Evolutionary conservation across 495 filamentous ascomycete genomes (phyloP).

Genomic region (Penicillium pulvis): DNA sequence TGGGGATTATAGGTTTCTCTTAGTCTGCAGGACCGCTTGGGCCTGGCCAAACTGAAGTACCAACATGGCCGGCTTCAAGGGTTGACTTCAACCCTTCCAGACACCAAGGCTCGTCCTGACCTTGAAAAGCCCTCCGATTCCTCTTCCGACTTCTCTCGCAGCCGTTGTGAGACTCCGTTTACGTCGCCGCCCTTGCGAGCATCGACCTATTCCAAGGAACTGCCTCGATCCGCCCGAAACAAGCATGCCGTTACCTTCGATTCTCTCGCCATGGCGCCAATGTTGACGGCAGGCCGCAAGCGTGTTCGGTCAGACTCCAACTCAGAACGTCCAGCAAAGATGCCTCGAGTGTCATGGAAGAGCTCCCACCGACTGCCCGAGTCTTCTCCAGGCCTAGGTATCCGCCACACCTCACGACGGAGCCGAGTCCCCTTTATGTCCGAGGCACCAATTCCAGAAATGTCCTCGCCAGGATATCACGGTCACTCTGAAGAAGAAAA

Average conservation of each 20-base stretch:
- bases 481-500: slow-evolving; percentile 74
- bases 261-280: slow-evolving; percentile 47
- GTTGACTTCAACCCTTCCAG: slow-evolving; percentile 61
- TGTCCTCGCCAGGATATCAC: slow-evolving; percentile 61
- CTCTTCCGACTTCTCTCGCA: slow-evolving; percentile 64
- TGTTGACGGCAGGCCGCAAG: slow-evolving; percentile 57
- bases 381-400: slow-evolving; percentile 69
- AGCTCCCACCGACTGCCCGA: slow-evolving; percentile 70
- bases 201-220: slow-evolving; percentile 47
- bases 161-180: slow-evolving; percentile 49
- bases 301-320: slow-evolving; percentile 71
- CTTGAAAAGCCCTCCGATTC: slow-evolving; percentile 66
- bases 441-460: slow-evolving; percentile 66
- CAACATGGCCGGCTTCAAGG: slow-evolving; percentile 67
- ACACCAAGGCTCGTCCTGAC: slow-evolving; percentile 42
- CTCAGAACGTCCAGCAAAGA: slow-evolving; percentile 56
- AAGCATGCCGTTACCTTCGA: slow-evolving; percentile 53
- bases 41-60: slow-evolving; percentile 94
- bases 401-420: slow-evolving; percentile 42
- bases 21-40: slow-evolving; percentile 86
- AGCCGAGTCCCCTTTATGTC: slow-evolving; percentile 70
- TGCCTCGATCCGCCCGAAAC: slow-evolving; percentile 47
- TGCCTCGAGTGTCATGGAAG: slow-evolving; percentile 69
- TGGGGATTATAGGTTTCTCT: slow-evolving; percentile 73
- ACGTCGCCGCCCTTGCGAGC: slow-evolving; percentile 45